A percentile compares a stretch with the other conserved stretches of the same genome.
These are phyloP conservation scores for Colletotrichum siamense DNA, from an alignment of 2,329 filamentous ascomycete genomes.

Conservation along the genomic window DNA sequence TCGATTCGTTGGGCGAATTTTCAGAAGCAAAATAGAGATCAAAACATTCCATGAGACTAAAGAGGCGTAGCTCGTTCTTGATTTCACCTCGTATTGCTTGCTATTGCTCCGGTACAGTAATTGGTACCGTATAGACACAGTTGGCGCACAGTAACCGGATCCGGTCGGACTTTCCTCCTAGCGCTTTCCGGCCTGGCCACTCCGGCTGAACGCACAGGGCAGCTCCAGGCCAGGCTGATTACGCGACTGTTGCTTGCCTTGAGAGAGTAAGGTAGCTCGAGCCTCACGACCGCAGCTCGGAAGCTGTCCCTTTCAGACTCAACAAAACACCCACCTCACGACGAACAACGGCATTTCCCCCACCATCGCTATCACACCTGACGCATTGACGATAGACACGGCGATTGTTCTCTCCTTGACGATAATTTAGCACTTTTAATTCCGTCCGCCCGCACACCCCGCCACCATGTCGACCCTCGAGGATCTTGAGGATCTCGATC, in stretches of 20 bases:
- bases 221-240: conserved; percentile 26
- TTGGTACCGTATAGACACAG: fast-evolving
- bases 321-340: conserved; percentile 1
- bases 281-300: conserved; percentile 19
- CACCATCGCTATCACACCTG: neutral
- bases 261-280: conserved; percentile 14
- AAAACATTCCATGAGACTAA: neutral
- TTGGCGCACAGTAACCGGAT: conserved; percentile 1
- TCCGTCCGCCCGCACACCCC: conserved; percentile 1
- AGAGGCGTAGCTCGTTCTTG: neutral
- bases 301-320: conserved; percentile 24
- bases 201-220: conserved; percentile 20
- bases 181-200: conserved; percentile 13
- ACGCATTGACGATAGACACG: neutral
- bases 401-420: neutral
- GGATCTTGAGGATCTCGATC: conserved; percentile 89
- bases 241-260: conserved; percentile 27
- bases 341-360: neutral
- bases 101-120: neutral
- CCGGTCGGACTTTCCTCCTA: conserved; percentile 23
- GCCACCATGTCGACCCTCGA: conserved; percentile 84
- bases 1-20: neutral
- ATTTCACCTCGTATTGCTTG: neutral
- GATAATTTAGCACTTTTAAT: neutral
- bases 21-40: neutral